These are phyloP conservation scores for Trichosporon inkin DNA, from an alignment of 1,284 basidiomycete species.

Conservation along the genomic window DNA sequence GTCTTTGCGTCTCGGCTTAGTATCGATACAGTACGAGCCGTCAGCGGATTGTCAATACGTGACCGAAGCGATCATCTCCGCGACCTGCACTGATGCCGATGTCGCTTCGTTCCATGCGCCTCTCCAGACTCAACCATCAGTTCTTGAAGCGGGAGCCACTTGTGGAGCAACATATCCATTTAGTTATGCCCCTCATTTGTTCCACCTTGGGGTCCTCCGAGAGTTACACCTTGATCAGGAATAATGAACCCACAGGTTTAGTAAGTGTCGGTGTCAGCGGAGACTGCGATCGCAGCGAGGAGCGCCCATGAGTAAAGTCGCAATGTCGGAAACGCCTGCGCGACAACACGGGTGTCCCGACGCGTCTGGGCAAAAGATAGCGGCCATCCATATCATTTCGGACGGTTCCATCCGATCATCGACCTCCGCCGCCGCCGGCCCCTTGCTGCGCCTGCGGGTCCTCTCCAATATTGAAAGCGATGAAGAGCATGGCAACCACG, in stretches of 20 bases:
- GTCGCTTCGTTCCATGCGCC: no score
- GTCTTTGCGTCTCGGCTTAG: no score
- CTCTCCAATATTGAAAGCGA: constrained; percentile 33
- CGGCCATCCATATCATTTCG: not conserved
- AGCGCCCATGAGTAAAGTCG: not conserved
- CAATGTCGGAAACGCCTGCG: not conserved
- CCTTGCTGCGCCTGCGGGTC: constrained; percentile 11
- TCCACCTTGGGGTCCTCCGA: not conserved
- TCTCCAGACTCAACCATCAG: no score
- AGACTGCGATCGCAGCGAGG: not conserved
- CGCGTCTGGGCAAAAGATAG: not conserved
- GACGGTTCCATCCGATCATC: not conserved
- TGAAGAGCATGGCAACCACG: constrained; percentile 56
- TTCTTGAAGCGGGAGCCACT: no score
- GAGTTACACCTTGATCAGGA: not conserved
- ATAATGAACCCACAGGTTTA: not conserved
- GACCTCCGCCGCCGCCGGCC: not conserved
- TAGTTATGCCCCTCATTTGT: not conserved
- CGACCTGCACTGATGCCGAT: no score
- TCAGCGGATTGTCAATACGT: no score
- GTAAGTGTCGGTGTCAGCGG: not conserved
- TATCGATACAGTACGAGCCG: no score
- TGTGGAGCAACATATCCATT: not conserved
- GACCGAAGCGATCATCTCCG: no score
- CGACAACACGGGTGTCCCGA: not conserved